Evolutionary conservation across 331 rosid genomes (phyloP), one percentile per base, ranked within the genome.

Genomic region (Acacia pycnantha): DNA sequence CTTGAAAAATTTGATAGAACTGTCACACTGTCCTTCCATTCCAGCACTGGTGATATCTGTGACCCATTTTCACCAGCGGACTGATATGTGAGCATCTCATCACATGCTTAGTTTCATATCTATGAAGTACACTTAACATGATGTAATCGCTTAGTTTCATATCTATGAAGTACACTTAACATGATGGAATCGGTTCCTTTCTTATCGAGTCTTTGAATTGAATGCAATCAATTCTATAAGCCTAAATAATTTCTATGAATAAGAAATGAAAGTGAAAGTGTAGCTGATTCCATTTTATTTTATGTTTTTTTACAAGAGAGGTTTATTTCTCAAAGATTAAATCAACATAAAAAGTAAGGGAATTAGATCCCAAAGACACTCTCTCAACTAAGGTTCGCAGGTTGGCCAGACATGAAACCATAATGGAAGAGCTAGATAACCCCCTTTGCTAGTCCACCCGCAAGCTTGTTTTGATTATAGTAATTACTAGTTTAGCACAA

Each of bases 1-100:
- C 56, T 46, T 47, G 27, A 73, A 37, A 64, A 70, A 53, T 87
- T 84, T 11, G 81, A 69, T 51, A 64, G 74, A 74, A 70, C 35
- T 47, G 82, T 46, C 68, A n/a, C 64, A 37, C 18, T 64, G 66
- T 31, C 73, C 74, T 69, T 62, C 72, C 50, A 74, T 56, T 74
- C 40, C 27, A 37, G n/a, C 22, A 50, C 26, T 18, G 81, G 71
- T 67, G 40, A 14, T 35, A 15, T 22, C 77, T 14, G 53, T 41
- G 35, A 58, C 18, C 48, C 67, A 50, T 78, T 29, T 77, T 46
- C 29, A 77, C 53, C 65, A 33, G 11, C 29, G 33, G 40, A 27
- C 26, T 68, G 15, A 33, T 66, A 47, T 50, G 8, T 31, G 26
- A 29, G 35, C 31, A 53, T 53, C 78, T 74, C 35, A 5, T 74